Evolutionary conservation across 495 filamentous ascomycete genomes (phyloP), one percentile per base, ranked within the genome.

Genomic region (Trichoderma erinaceum): DNA sequence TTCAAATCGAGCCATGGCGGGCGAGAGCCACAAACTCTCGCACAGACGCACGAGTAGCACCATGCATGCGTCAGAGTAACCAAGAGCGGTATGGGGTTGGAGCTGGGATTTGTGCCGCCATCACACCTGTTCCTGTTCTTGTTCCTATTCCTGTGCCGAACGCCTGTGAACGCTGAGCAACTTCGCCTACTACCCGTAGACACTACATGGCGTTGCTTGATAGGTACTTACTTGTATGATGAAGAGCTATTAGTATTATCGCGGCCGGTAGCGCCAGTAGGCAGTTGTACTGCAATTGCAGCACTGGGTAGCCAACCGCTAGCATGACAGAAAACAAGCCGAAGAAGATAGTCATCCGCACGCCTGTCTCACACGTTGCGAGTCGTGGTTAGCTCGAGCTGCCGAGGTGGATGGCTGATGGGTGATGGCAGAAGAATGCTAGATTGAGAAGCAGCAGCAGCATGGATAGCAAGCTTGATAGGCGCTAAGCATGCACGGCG

Each of bases 31-130:
- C 56, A 61, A 61, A 61, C 56, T 61, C 56, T 61, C 25, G 56
- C 56, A 61, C 56, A 61, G 56, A 61, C 56, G 25, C 27, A 61
- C 56, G 25, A 61, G 56, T 61, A 61, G 56, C 16, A 25, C 56
- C 56, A 61, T 61, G 56, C 56, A 61, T 61, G 56, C 56, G 27
- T 61, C 35, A 35, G 25, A 25, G 25, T 32, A 7, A 18, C 23
- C 12, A 32, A 61, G 56, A 16, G 56, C 25, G 56, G 56, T 32
- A 61, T 61, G 56, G 56, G 25, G 56, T 61, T 61, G 25, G 12
- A 61, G 27, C 56, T 61, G 29, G 50, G 44, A 52, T 23, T 23
- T 52, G 1, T 21, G 8, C 4, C 48, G 10, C 21, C 48, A 21
- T 18, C 48, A 21, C 21, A 21, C 48, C 18, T 52, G 35, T 38